Evolutionary conservation across 768 basidiomycete species (phyloP).

Genomic region (Pleurotus tuber-regium): DNA sequence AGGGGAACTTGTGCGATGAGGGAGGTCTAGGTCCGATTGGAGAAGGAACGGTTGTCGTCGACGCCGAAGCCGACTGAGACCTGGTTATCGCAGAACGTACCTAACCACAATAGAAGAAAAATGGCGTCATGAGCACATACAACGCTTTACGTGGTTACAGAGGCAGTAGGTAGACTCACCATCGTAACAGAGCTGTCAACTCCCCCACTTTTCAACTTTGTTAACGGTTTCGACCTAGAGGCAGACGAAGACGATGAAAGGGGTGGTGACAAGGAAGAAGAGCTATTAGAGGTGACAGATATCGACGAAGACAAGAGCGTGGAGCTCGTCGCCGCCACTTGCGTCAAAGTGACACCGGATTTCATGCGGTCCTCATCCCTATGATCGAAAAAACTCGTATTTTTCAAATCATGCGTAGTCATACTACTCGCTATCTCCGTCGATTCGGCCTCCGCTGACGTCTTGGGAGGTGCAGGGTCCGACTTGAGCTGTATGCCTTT

Average conservation of each 20-base stretch:
- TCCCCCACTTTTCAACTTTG: background rate
- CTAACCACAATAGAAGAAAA: background rate
- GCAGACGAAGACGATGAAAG: background rate
- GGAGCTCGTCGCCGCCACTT: no score
- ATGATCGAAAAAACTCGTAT: no score
- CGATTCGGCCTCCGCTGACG: background rate
- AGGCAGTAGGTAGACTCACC: background rate
- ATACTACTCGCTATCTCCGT: no score
- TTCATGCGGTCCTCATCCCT: no score
- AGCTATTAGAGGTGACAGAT: no score
- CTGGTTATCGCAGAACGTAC: slow-evolving; percentile 5
- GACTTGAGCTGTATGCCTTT: no score
- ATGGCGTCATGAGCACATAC: no score
- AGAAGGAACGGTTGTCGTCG: background rate
- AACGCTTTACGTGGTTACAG: background rate
- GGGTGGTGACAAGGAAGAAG: background rate
- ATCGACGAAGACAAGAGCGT: no score
- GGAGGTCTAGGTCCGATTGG: background rate
- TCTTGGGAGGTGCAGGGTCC: no score
- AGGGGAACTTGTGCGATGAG: slow-evolving; percentile 7
- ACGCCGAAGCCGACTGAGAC: slow-evolving; percentile 1
- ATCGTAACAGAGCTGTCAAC: background rate
- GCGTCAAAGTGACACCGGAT: no score
- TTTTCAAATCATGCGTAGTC: background rate
- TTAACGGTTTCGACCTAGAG: background rate